Evolutionary conservation across 768 basidiomycete species (phyloP).

Genomic region (Kwoniella newhampshirensis): DNA sequence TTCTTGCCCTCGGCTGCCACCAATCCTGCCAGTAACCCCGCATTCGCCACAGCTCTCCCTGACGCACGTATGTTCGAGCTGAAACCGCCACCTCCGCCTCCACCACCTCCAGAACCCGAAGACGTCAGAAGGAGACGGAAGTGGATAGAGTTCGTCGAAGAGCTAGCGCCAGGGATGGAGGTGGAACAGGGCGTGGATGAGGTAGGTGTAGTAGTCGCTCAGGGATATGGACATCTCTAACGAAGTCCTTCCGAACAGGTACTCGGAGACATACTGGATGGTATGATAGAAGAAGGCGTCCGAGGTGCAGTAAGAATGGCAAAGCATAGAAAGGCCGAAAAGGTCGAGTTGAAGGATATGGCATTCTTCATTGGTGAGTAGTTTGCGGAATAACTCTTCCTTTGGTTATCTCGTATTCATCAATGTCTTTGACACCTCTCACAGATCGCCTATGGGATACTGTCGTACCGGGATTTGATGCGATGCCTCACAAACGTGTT

Average conservation of each 20-base stretch:
- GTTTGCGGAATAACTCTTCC: background rate
- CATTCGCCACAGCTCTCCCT: conserved; percentile 17
- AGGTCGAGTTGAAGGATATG: conserved; percentile 43
- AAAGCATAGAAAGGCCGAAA: conserved; percentile 36
- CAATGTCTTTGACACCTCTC: background rate
- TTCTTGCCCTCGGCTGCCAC: conserved; percentile 9
- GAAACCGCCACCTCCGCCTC: conserved; percentile 14
- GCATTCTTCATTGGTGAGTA: conserved; percentile 39
- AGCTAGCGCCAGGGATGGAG: conserved; percentile 36
- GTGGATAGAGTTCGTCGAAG: conserved; percentile 33
- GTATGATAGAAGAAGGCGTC: conserved; percentile 28
- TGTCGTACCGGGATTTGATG: conserved; percentile 28
- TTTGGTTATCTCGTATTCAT: background rate
- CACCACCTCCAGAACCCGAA: conserved; percentile 29
- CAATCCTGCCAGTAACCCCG: conserved; percentile 7
- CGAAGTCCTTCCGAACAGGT: conserved; percentile 17
- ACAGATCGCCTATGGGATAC: conserved; percentile 22
- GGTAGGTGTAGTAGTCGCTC: conserved; percentile 18
- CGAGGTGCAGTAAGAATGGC: conserved; percentile 29
- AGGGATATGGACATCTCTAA: background rate
- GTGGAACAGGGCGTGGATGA: conserved; percentile 35
- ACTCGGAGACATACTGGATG: conserved; percentile 32
- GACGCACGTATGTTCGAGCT: conserved; percentile 12
- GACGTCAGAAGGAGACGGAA: conserved; percentile 35
- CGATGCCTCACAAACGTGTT: conserved; percentile 12